A percentile compares a stretch with the other conserved stretches of the same genome.
Evolutionary conservation across 225 moss, liverwort and hornwort species (phyloP).

Genomic region (Asterella californica): DNA sequence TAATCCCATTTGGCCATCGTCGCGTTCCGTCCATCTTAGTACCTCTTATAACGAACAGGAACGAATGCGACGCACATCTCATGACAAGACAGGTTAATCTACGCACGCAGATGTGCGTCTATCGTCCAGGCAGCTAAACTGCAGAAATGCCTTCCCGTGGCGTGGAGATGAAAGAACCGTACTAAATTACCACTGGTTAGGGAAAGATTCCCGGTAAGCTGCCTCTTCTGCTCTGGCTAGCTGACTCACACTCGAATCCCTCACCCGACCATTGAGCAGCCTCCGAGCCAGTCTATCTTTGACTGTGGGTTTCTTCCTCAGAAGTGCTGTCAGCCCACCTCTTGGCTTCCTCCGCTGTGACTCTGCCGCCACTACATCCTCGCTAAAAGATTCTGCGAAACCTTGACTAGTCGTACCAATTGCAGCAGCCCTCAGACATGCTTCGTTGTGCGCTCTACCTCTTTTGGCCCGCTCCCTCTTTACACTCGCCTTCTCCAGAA

Average conservation of each 20-base stretch:
- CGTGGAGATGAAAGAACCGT: neutral
- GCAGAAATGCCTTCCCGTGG: neutral
- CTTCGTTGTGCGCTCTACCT: conserved; percentile 82
- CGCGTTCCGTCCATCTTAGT: too few relatives aligned
- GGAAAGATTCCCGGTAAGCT: conserved; percentile 75
- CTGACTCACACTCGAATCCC: conserved; percentile 62
- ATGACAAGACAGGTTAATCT: neutral
- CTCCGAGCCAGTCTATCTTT: conserved; percentile 83
- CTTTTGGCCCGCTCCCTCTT: conserved; percentile 57
- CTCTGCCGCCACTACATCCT: conserved; percentile 18
- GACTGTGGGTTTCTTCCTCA: conserved; percentile 74
- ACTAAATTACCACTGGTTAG: conserved; percentile 67
- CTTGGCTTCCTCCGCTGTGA: conserved; percentile 54
- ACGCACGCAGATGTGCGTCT: neutral
- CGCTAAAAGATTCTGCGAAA: conserved; percentile 45
- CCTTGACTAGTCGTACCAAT: conserved; percentile 45
- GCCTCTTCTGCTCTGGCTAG: conserved; percentile 70
- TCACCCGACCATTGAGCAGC: conserved; percentile 75
- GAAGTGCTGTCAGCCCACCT: conserved; percentile 65
- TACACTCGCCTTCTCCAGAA: conserved; percentile 37
- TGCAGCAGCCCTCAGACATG: conserved; percentile 69
- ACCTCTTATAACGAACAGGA: neutral
- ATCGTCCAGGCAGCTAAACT: neutral
- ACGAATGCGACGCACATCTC: neutral
- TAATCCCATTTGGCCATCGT: too few relatives aligned